Evolutionary conservation across 2,329 filamentous ascomycete genomes (phyloP).

Genomic region (Talaromyces sp.): DNA sequence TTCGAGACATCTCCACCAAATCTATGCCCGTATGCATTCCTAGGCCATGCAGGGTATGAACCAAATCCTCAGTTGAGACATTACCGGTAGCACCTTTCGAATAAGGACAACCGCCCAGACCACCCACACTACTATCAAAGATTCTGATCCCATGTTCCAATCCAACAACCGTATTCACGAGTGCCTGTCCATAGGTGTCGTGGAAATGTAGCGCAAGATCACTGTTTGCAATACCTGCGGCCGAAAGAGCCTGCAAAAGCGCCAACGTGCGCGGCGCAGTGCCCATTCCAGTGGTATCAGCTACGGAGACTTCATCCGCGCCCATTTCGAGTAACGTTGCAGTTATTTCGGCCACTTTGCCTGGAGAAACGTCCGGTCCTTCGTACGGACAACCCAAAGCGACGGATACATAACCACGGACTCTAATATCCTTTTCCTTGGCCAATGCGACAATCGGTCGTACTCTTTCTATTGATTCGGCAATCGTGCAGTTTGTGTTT

Average conservation of each 20-base stretch:
- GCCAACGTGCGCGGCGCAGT: slow-evolving; percentile 57
- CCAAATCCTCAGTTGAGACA: slow-evolving; percentile 59
- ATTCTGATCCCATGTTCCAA: slow-evolving; percentile 59
- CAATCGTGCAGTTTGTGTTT: slow-evolving; percentile 62
- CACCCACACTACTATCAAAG: slow-evolving; percentile 60
- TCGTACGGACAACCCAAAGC: slow-evolving; percentile 63
- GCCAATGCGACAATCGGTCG: slow-evolving; percentile 54
- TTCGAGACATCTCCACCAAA: slow-evolving; percentile 50
- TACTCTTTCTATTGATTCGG: slow-evolving; percentile 56
- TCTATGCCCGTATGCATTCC: slow-evolving; percentile 57
- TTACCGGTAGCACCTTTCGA: slow-evolving; percentile 63
- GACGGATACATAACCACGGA: slow-evolving; percentile 61
- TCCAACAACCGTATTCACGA: slow-evolving; percentile 59
- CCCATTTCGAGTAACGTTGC: slow-evolving; percentile 59
- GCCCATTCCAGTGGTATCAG: slow-evolving; percentile 64
- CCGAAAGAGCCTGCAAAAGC: slow-evolving; percentile 53
- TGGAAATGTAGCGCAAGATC: slow-evolving; percentile 63
- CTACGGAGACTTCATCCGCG: slow-evolving; percentile 60
- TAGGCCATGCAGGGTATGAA: slow-evolving; percentile 56
- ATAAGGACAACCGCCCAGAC: slow-evolving; percentile 60
- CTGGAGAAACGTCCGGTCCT: slow-evolving; percentile 56
- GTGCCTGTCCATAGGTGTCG: slow-evolving; percentile 61
- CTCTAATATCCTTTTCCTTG: slow-evolving; percentile 51
- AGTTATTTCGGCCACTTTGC: slow-evolving; percentile 58
- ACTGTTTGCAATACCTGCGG: slow-evolving; percentile 55